phyloP scores from a whole-genome alignment of 495 filamentous ascomycete genomes.

The Penicillium nucicola region DNA sequence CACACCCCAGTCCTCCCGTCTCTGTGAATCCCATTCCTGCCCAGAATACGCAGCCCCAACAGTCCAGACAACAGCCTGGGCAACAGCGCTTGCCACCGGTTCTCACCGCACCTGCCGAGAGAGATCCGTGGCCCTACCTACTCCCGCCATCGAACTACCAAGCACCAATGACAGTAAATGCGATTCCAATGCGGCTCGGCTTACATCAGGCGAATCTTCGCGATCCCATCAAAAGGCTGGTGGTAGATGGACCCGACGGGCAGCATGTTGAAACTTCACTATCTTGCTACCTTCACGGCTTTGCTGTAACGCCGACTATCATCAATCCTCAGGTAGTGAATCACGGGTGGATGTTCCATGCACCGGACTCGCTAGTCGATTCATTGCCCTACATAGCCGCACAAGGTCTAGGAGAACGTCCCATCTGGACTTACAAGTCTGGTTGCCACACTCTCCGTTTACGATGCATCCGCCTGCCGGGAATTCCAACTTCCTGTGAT shows the following conservation, averaged over 20 bases:
- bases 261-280: constrained; percentile 16
- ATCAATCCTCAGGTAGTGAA: constrained; percentile 19
- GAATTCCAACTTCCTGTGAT: constrained; percentile 1
- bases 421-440: constrained; percentile 17
- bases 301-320: constrained; percentile 37
- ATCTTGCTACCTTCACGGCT: constrained; percentile 46
- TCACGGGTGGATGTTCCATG: constrained; percentile 29
- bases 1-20: no score
- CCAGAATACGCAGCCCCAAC: no score
- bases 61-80: no score
- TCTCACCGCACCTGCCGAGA: no score
- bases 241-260: constrained; percentile 10
- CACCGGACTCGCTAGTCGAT: constrained; percentile 13
- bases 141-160: constrained; percentile 28
- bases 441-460: constrained; percentile 39
- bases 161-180: constrained; percentile 37
- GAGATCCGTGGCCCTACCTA: constrained; percentile 6
- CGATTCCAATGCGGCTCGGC: constrained; percentile 41
- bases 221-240: constrained; percentile 48
- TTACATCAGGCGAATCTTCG: constrained; percentile 58
- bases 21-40: no score
- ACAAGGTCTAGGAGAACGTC: constrained; percentile 5
- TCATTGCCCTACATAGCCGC: constrained; percentile 15
- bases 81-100: no score
- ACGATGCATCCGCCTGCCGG: constrained; percentile 33